phyloP scores from a whole-genome alignment of 441 rosid genomes.

The Jatropha podagrica region DNA sequence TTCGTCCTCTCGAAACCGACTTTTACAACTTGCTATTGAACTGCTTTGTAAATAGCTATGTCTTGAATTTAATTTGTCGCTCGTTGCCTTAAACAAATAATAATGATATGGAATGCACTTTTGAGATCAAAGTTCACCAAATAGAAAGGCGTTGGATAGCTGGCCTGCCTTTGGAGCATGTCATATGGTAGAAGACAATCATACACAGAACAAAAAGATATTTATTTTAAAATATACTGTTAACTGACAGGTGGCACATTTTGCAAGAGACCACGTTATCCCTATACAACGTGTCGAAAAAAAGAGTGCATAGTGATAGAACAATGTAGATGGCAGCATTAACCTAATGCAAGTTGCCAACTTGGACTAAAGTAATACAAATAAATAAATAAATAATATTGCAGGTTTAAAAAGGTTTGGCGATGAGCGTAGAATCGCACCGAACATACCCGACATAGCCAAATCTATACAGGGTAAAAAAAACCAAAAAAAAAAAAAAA shows the following conservation, averaged over 20 bases:
- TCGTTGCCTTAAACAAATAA: neutral
- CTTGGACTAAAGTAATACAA: neutral
- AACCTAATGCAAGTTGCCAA: neutral
- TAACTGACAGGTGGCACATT: slow-evolving; percentile 7
- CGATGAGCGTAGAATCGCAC: slow-evolving; percentile 8
- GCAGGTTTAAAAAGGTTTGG: neutral
- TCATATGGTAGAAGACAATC: neutral
- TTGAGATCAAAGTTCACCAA: neutral
- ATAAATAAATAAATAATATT: neutral
- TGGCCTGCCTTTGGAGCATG: neutral
- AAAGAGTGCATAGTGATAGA: neutral
- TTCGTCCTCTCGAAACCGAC: no score
- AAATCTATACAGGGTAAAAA: neutral
- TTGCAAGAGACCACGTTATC: slow-evolving; percentile 2
- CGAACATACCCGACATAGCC: slow-evolving; percentile 7
- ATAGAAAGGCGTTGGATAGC: slow-evolving; percentile 1
- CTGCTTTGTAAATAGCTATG: neutral
- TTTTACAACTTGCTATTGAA: neutral
- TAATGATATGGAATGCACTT: neutral
- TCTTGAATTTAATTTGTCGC: neutral
- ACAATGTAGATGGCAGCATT: neutral
- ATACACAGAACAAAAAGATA: neutral
- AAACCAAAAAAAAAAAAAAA: no score
- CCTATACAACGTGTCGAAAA: neutral
- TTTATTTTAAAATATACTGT: neutral